Evolutionary conservation across 1,139 yeast species (phyloP).

Genomic region (Scheffersomyces illinoinensis): DNA sequence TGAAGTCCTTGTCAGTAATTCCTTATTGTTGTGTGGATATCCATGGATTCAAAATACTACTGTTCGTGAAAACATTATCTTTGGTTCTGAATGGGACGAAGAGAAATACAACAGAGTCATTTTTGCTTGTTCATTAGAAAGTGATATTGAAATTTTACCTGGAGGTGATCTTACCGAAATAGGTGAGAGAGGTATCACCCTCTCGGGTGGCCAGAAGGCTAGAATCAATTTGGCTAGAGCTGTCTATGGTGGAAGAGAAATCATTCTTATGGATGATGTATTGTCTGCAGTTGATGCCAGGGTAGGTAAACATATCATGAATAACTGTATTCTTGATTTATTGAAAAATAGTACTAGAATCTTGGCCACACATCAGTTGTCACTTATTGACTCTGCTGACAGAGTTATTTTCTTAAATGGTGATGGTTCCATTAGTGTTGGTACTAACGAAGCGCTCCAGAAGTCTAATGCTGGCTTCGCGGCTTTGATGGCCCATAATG

Average conservation of each 20-base stretch:
- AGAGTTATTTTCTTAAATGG: slow-evolving; percentile 17
- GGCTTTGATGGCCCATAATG: slow-evolving; percentile 11
- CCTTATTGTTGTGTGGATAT: slow-evolving; percentile 43
- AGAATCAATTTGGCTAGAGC: slow-evolving; percentile 22
- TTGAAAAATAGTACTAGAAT: slow-evolving; percentile 16
- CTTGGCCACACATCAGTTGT: slow-evolving; percentile 22
- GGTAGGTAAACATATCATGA: slow-evolving; percentile 20
- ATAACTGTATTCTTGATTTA: slow-evolving; percentile 14
- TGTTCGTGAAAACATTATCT: slow-evolving; percentile 69
- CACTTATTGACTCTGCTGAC: slow-evolving; percentile 18
- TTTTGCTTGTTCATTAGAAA: slow-evolving; percentile 61
- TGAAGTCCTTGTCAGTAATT: slow-evolving; percentile 45
- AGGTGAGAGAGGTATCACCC: slow-evolving; percentile 21
- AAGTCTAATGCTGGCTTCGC: slow-evolving; percentile 11
- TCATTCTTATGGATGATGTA: slow-evolving; percentile 19
- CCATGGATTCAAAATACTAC: slow-evolving; percentile 91
- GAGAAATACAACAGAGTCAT: slow-evolving; percentile 55
- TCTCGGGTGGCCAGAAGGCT: slow-evolving; percentile 23
- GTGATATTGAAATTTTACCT: slow-evolving; percentile 23
- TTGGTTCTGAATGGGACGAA: slow-evolving; percentile 61
- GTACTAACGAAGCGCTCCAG: slow-evolving; percentile 11
- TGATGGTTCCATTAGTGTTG: slow-evolving; percentile 16
- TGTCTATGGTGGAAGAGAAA: slow-evolving; percentile 14
- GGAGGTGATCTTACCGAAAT: slow-evolving; percentile 20
- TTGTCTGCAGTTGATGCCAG: slow-evolving; percentile 20